phyloP scores from a whole-genome alignment of 257 asterid species.

The Lycium barbarum region DNA sequence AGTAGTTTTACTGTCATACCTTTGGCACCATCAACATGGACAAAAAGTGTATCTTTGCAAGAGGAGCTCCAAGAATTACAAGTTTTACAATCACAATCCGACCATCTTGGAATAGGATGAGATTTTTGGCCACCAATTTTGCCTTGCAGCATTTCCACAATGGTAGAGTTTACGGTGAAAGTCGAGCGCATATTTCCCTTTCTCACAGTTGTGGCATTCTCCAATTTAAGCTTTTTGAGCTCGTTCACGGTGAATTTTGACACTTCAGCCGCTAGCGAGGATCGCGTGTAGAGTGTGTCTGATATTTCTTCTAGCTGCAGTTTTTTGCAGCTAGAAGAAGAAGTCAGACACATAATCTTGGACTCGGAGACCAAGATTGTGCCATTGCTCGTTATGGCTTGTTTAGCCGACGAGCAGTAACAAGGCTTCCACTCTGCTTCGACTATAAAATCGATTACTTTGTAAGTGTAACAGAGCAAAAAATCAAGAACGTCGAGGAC shows the following conservation, averaged over 20 bases:
- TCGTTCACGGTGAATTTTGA: conserved; percentile 55
- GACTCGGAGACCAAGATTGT: conserved; percentile 77
- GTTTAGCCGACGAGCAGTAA: conserved; percentile 68
- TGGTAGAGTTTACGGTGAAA: conserved; percentile 62
- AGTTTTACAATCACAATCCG: conserved; percentile 85
- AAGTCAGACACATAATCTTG: conserved; percentile 60
- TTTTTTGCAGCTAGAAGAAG: conserved; percentile 48
- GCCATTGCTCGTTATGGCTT: conserved; percentile 50
- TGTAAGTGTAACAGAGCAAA: conserved; percentile 63
- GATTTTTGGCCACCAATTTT: conserved; percentile 54
- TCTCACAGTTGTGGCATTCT: conserved; percentile 19
- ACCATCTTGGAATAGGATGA: conserved; percentile 70
- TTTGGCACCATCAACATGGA: conserved; percentile 70
- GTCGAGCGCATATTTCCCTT: conserved; percentile 43
- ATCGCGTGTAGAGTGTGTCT: conserved; percentile 82
- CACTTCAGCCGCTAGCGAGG: conserved; percentile 59
- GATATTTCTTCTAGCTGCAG: conserved; percentile 87
- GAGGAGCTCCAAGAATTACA: conserved; percentile 74
- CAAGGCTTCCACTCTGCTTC: conserved; percentile 94
- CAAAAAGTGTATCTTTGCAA: conserved; percentile 64
- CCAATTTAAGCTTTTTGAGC: conserved; percentile 42
- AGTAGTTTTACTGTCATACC: conserved; percentile 44
- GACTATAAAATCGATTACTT: conserved; percentile 55
- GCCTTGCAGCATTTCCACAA: conserved; percentile 78
- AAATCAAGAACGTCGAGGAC: conserved; percentile 67